Evolutionary conservation across 2,329 filamentous ascomycete genomes (phyloP), one percentile per base, ranked within the genome.

Genomic region (Colletotrichum neosansevieriae): DNA sequence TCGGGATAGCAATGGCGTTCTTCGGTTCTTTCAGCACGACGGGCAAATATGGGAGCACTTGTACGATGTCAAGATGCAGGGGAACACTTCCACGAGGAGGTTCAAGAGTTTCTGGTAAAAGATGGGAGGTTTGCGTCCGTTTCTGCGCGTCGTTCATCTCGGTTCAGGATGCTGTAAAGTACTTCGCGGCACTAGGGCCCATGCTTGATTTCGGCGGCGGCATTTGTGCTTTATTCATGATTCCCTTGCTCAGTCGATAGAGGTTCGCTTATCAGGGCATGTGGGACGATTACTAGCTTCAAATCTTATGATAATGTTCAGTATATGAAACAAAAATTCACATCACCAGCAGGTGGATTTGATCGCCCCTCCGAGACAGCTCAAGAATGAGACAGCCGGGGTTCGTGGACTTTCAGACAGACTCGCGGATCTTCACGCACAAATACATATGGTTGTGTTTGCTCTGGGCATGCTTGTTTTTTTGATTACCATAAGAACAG

Each of bases 21-120:
- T 50, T 60, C 40, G 66, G 54, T 56, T 45, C 61, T 60, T 38
- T 56, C 49, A 45, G 29, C 47, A 58, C 62, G 34, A 49, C 24
- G 59, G 29, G 59, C 44, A 63, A n/a, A 44, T 10, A 60, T 24
- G 54, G 24, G 29, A 29, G 53, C 47, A 54, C 54, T 51, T 69
- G 61, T 57, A 69, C 66, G 61, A 60, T 66, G 62, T 49, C 50
- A 54, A 60, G 42, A 56, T 49, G 61, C 65, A 63, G 42, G 49
- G 58, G 49, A 61, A 44, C 47, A 32, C 36, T 24, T 53, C 40
- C 21, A 56, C 17, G 24, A 51, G 42, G 57, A 29, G 12, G 29
- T 29, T 12, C 12, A 50, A 32, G 24, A 29, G 21, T 42, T 59
- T 19, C 32, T 29, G 60, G 38, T 29, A 45, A 49, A 56, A 47